A percentile compares a stretch with the other conserved stretches of the same genome.
Conservation (phyloP, 768 basidiomycete genomes). For the Amanita pseudoporphyria region DNA sequence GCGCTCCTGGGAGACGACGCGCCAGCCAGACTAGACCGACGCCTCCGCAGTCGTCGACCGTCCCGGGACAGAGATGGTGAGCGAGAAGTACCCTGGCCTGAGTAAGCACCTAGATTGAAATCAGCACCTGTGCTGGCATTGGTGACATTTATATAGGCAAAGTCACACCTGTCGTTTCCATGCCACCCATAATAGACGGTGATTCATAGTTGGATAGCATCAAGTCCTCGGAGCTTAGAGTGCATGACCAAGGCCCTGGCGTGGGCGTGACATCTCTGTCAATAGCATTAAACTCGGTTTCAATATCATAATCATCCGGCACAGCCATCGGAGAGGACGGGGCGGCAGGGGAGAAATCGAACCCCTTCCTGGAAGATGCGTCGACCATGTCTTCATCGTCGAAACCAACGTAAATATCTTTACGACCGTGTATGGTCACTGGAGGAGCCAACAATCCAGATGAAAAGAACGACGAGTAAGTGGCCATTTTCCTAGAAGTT, state of each 20-base stretch:
- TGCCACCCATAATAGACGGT: not conserved
- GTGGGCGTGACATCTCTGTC: conserved; percentile 18
- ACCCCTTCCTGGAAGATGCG: not conserved
- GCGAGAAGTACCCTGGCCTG: not conserved
- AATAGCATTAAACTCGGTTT: conserved; percentile 17
- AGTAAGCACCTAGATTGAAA: not conserved
- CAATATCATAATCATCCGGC: conserved; percentile 26
- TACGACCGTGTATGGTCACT: not conserved
- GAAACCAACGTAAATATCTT: not conserved
- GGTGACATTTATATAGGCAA: conserved; percentile 9
- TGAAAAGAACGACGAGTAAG: conserved; percentile 63
- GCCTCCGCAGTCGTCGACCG: conserved; percentile 40
- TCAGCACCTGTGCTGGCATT: conserved; percentile 9
- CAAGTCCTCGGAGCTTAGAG: not conserved
- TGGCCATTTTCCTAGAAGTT: conserved; percentile 18
- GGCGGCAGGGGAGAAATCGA: conserved; percentile 11
- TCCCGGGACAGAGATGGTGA: conserved; percentile 2
- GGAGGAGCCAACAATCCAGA: conserved; percentile 55
- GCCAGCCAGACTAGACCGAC: conserved; percentile 54
- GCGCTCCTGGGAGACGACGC: conserved; percentile 42
- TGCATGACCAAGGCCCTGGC: conserved; percentile 4
- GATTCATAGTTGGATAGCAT: not conserved
- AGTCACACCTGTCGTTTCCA: not conserved
- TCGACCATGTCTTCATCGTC: conserved; percentile 3
- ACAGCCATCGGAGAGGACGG: conserved; percentile 18